Evolutionary conservation across 2,329 filamentous ascomycete species (phyloP), one percentile per base, ranked within the genome.

Genomic region (Cadophora luteo-olivacea): DNA sequence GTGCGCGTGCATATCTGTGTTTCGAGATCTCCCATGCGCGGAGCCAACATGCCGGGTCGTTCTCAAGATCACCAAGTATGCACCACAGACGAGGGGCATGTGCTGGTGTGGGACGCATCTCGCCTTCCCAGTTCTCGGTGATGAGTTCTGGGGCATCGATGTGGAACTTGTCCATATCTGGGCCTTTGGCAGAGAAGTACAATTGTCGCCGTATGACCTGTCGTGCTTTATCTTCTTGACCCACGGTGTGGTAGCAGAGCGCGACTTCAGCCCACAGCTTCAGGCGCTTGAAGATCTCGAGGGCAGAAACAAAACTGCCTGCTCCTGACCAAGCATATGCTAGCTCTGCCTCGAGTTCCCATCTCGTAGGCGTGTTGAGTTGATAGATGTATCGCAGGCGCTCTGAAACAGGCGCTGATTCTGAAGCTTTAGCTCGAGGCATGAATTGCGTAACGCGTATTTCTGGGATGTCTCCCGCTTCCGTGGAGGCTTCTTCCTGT

Each of bases 181-280:
- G 74, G 0, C 79, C 77, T 33, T 78, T 78, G 0, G 87, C 90
- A 12, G 88, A 87, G 61, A 91, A 85, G 81, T 93, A 97, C 0
- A 99, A 83, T 65, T 95, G 90, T 80, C 90, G 89, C 64, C 93
- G 88, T 19, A 98, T 83, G 61, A 97, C 86, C 3, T 85, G 86
- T 66, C 87, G 88, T 1, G 94, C 96, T 76, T 96, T 96, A 29
- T 92, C 92, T 80, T 97, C 94, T 80, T 88, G 63, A 81, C 82
- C 67, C 84, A 63, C 74, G 81, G 83, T 24, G 81, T 87, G 57
- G 78, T 84, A 77, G 78, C 96, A 99, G 1, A 99, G 84, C 0
- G 96, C 95, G 4, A 94, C 93, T 80, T 99, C 96, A 1, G 96
- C 92, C 94, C 96, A 98, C 79, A 98, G 90, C 67, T 94, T 90